Base-by-base conservation (phyloP, 176 grass and related monocot genomes). In the Eragrostis curvula region DNA sequence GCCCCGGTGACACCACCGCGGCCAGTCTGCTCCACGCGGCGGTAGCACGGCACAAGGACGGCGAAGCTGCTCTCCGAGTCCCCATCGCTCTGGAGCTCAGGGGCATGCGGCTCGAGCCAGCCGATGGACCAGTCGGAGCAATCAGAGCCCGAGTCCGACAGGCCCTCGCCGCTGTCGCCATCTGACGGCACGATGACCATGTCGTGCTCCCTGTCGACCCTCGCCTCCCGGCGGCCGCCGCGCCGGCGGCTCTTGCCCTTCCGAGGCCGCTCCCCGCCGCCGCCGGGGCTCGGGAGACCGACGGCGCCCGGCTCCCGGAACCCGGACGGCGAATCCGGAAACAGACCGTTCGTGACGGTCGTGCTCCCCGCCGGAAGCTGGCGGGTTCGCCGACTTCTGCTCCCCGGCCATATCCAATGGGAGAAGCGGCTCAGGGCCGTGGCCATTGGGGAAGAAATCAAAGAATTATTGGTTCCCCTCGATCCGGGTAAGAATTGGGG, bases 101-200 rank as follows among this genome's bases (percentile, higher is more conserved):
- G 73, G 11, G 90, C 79, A 49, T 90, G 93, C 42, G 93, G 90
- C 66, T 97, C 90, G 5, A 89, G 84, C 93, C 93, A 92, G 3
- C 93, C 90, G 45, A 92, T 96, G 42, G 93, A 96, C 93, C 93
- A 92, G 65, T 96, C 93, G 1, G 90, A 96, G 55, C 82, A 71
- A 65, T 95, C 93, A 0, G 90, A 96, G 68, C 86, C 90, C 0
- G 90, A 87, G 25, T 91, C 90, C 6, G 82, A 95, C 50, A 78
- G 41, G 79, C 70, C 88, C 41, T 49, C 85, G 28, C 58, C 86
- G 44, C 88, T 85, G 50, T 71, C 81, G 21, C 74, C 74, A 65
- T 88, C 93, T 5, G 88, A 88, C 30, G 86, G 93, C 32, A 96
- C 85, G 66, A 96, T 85, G n/a, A 92, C 90, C 81, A 96, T 96